Evolutionary conservation across 176 grass and related monocot genomes (phyloP).

Genomic region (Saccharum spontaneum): DNA sequence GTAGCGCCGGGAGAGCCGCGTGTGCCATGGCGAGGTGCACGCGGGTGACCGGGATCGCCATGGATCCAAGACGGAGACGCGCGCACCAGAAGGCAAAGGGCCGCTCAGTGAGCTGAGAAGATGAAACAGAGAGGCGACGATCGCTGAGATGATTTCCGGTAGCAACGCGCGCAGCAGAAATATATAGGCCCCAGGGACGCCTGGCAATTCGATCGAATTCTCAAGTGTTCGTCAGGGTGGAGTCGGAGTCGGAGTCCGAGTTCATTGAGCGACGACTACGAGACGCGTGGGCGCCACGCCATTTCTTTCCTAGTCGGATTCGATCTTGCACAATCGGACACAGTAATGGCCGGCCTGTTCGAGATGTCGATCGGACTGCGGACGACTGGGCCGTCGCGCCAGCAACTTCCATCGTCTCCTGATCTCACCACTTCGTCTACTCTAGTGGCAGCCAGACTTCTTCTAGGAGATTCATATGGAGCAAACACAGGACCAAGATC

Average conservation of each 20-base stretch:
- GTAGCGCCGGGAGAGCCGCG: constrained; percentile 11
- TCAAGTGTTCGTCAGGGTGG: neutral
- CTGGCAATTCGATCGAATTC: neutral
- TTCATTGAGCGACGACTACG: neutral
- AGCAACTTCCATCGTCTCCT: neutral
- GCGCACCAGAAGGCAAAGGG: neutral
- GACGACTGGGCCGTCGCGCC: neutral
- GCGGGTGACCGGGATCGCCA: neutral
- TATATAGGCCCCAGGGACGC: neutral
- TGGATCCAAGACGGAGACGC: neutral
- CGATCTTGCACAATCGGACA: neutral
- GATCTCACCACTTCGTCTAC: too few species aligned
- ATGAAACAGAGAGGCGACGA: neutral
- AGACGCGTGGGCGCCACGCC: neutral
- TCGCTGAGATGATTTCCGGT: neutral
- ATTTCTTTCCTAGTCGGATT: neutral
- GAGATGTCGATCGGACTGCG: neutral
- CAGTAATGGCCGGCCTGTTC: neutral
- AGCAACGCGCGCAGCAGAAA: neutral
- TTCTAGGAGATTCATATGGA: too few species aligned
- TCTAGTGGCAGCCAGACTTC: too few species aligned
- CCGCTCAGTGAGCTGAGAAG: too few species aligned
- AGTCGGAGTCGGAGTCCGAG: neutral
- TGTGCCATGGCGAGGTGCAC: neutral
- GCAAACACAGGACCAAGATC: too few species aligned